phyloP scores from a whole-genome alignment of 257 asterid genomes.

The Cruciata laevipes region DNA sequence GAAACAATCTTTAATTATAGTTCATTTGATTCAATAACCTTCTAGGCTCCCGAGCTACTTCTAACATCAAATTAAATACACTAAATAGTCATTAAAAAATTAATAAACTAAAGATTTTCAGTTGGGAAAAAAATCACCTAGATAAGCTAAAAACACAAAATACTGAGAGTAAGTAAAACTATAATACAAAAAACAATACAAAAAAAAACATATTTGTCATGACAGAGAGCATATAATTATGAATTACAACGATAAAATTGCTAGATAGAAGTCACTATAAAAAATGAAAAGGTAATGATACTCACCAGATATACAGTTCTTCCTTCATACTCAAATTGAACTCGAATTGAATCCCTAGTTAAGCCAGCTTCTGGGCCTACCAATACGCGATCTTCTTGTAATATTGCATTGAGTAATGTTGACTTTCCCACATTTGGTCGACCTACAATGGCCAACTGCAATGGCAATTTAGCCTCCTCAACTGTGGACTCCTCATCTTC shows the following conservation, averaged over 20 bases:
- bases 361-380: conserved; percentile 97
- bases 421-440: conserved; percentile 97
- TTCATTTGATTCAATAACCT: neutral
- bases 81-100: too few species aligned
- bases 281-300: neutral
- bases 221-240: neutral
- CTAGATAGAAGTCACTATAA: neutral
- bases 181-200: too few species aligned
- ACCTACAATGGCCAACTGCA: conserved; percentile 97
- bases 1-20: neutral
- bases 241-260: neutral
- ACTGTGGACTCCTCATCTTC: conserved; percentile 40
- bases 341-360: conserved; percentile 92
- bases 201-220: neutral
- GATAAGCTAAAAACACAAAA: too few species aligned
- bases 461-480: conserved; percentile 58
- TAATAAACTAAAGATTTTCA: neutral
- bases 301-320: conserved; percentile 37
- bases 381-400: conserved; percentile 77
- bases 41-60: neutral
- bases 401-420: conserved; percentile 72
- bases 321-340: conserved; percentile 77
- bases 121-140: neutral
- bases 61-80: neutral
- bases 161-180: too few species aligned